A percentile compares a stretch with the other conserved stretches of the same genome.
These are phyloP conservation scores for Botryotinia globosa DNA, from an alignment of 2,329 filamentous ascomycete genomes.

Conservation along the genomic window DNA sequence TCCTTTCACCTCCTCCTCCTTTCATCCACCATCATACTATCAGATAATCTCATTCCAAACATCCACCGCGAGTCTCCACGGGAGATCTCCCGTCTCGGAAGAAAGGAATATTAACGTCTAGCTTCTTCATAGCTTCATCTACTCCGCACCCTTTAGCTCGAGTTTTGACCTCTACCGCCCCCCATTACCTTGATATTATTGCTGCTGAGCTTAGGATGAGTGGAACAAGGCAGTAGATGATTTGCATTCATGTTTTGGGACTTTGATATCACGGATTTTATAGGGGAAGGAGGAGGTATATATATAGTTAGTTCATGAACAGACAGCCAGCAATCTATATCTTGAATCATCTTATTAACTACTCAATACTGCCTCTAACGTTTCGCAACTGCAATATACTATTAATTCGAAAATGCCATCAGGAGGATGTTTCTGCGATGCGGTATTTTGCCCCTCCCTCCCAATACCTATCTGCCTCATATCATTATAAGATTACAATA, in stretches of 20 bases:
- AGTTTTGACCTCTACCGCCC: background rate
- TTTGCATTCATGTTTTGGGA: background rate
- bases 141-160: background rate
- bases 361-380: background rate
- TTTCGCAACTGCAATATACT: background rate
- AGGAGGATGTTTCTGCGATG: slow-evolving; percentile 35
- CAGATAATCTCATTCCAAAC: background rate
- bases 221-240: background rate
- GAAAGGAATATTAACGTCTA: background rate
- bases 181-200: background rate
- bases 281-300: background rate
- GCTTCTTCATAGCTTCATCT: background rate
- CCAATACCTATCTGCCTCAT: background rate
- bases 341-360: background rate
- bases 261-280: background rate
- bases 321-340: background rate
- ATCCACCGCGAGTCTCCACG: background rate
- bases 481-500: slow-evolving; percentile 1
- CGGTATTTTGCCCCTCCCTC: slow-evolving; percentile 21
- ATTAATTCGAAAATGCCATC: background rate
- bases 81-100: background rate
- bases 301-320: background rate
- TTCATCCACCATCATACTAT: background rate
- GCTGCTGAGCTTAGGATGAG: background rate
- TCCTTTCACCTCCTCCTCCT: background rate